Evolutionary conservation across 139 green algal species (phyloP).

Genomic region (Chlorella sp.): DNA sequence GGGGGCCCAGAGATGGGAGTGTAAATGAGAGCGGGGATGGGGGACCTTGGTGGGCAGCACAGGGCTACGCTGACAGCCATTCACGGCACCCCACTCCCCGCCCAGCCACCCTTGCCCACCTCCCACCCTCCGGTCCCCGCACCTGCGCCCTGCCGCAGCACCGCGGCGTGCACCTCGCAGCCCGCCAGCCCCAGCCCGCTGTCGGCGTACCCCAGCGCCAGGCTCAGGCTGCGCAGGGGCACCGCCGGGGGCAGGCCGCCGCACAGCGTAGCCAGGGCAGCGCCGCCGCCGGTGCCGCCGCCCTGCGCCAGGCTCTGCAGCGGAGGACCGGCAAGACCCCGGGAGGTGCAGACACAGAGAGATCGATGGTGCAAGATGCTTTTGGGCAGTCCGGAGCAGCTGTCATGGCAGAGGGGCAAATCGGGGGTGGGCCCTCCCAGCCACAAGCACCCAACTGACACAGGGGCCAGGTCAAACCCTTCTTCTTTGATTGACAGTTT

Average conservation of each 20-base stretch:
- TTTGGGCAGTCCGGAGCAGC: no score
- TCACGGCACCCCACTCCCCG: neutral
- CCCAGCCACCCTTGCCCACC: neutral
- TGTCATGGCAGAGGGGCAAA: neutral
- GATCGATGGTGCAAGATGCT: neutral
- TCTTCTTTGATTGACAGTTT: no score
- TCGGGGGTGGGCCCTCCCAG: neutral
- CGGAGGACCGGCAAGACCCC: no score
- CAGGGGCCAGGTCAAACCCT: no score
- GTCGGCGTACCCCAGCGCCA: conserved; percentile 52
- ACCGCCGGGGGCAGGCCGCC: conserved; percentile 37
- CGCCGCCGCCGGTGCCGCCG: neutral
- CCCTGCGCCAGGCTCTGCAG: neutral
- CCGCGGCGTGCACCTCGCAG: neutral
- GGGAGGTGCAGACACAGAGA: neutral
- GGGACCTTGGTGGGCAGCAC: no score
- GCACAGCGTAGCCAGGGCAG: neutral
- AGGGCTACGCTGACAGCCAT: neutral
- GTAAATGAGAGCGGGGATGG: no score
- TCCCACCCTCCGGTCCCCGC: neutral
- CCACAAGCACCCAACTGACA: neutral
- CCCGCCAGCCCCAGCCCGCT: conserved; percentile 16
- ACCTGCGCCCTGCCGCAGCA: neutral
- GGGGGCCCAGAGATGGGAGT: no score
- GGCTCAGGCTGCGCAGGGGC: conserved; percentile 54